Base-by-base conservation (phyloP, 495 filamentous ascomycete species). In the Lasiosphaeriaceae sp. region DNA sequence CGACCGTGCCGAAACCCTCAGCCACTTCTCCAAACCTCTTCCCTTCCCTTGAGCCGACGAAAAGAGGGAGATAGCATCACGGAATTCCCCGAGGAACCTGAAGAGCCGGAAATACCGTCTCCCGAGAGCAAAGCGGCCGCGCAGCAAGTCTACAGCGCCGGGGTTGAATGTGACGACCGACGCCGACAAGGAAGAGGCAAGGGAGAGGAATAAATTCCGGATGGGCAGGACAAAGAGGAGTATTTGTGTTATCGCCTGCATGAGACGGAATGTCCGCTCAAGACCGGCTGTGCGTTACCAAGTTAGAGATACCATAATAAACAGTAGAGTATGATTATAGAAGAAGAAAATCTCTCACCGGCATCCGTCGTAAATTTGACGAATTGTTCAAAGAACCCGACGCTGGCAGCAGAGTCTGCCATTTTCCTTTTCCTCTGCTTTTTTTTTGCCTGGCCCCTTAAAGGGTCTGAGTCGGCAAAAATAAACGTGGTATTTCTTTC, bases 101-200 rank as follows among this genome's bases (percentile, higher is more conserved):
- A 86, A 86, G 54, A 85, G 71, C 22, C 86, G 77, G 66, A 89
- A 77, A 68, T 74, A 85, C 8, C 84, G 75, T 22, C 86, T 70
- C 11, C 76, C 79, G 66, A 74, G 56, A 2, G 57, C 61, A 16
- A 77, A 52, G 35, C 67, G 68, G 41, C 59, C 50, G 57, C 67
- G 65, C 1, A 76, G 47, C 29, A 26, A 34, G 47, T 43, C 48
- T n/a, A n/a, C 41, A 49, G 16, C 52, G 19, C 16, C 65, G 44
- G 51, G 62, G 44, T 34, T n/a, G n/a, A 55, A 26, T 19, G 49
- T 16, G 47, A 51, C 31, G 54, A 56, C 57, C 3, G 63, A 41
- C 4, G 53, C 20, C 2, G 47, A 19, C 39, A 66, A 52, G 44
- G 26, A 16, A 22, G 24, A 19, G 16, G 48, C 46, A 39, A 50